Evolutionary conservation across 805 yeast genomes (phyloP).

Genomic region (Groenewaldozyma salmanticensis): DNA sequence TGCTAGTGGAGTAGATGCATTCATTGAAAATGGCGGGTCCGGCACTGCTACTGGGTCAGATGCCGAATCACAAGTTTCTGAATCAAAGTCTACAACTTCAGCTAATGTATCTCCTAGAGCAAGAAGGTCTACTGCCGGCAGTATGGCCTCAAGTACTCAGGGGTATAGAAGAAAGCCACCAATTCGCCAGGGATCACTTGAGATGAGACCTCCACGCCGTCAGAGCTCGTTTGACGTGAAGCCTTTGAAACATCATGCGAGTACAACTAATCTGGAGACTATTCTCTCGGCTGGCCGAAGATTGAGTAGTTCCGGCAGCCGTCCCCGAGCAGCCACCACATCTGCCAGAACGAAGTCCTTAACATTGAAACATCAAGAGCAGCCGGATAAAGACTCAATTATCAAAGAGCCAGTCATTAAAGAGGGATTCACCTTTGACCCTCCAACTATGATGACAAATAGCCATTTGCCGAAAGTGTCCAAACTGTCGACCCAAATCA

Average conservation of each 20-base stretch:
- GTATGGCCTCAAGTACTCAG: background rate
- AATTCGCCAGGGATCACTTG: too few relatives aligned
- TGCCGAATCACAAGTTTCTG: conserved; percentile 3
- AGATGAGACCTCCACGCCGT: background rate
- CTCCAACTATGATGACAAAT: background rate
- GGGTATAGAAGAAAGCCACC: too few relatives aligned
- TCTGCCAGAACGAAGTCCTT: background rate
- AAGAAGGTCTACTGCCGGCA: conserved; percentile 6
- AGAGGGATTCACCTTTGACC: background rate
- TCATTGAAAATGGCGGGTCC: background rate
- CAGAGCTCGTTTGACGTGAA: background rate
- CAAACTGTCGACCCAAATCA: conserved; percentile 21
- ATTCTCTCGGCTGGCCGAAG: background rate
- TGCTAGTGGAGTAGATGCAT: too few relatives aligned
- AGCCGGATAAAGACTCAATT: background rate
- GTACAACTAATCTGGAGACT: background rate
- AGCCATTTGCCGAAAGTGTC: conserved; percentile 6
- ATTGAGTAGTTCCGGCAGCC: background rate
- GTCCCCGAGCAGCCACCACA: background rate
- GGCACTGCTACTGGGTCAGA: conserved; percentile 7
- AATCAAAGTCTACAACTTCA: conserved; percentile 7
- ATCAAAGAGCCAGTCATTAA: too few relatives aligned
- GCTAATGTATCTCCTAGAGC: conserved; percentile 11
- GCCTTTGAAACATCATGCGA: background rate
- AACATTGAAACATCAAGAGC: too few relatives aligned